Evolutionary conservation across 1,139 yeast genomes (phyloP), one percentile per base, ranked within the genome.

Genomic region (Scheffersomyces segobiensis): DNA sequence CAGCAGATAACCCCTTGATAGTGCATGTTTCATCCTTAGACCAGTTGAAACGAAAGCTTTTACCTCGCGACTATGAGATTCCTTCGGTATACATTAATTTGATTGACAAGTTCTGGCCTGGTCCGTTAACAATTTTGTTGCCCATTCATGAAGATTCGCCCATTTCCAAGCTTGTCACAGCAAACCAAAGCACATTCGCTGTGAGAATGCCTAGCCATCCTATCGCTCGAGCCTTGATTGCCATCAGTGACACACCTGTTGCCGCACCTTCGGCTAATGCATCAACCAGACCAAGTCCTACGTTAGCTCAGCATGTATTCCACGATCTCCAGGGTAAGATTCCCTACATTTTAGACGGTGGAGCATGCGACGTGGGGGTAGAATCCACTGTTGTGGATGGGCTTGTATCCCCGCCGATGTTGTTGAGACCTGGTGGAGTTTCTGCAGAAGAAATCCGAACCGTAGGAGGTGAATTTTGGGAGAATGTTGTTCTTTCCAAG

Each of bases 221-320:
- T 0, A 84, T 95, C 1, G 98, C 99, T 0, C 79, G 99, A 60
- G 97, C 98, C 0, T 77, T 95, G 53, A 93, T 95, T 55, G 91
- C 93, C 1, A 67, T 90, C n/a, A 86, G 96, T 55, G 97, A 92
- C 64, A 83, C 89, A 1, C 98, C 99, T 0, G 75, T 95, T 52
- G 99, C 99, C 0, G 99, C 99, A 0, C 99, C 99, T 0, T 91
- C 97, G 1, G 99, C 99, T 7, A 95, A 95, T 73, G 96, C 98
- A 2, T 92, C 98, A 1, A 95, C 99, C 0, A 79, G 92, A 57
- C 99, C 99, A 1, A 90, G 97, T 50, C 97, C 98, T 0, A 95
- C 99, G 0, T 69, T 82, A 52, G 99, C 99, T 1, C 75, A 81
- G 20, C 99, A 95, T 72, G 99, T 95, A 0, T 84, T 77, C 63